phyloP scores from a whole-genome alignment of 768 basidiomycete genomes.

The Lentinula sp. region DNA sequence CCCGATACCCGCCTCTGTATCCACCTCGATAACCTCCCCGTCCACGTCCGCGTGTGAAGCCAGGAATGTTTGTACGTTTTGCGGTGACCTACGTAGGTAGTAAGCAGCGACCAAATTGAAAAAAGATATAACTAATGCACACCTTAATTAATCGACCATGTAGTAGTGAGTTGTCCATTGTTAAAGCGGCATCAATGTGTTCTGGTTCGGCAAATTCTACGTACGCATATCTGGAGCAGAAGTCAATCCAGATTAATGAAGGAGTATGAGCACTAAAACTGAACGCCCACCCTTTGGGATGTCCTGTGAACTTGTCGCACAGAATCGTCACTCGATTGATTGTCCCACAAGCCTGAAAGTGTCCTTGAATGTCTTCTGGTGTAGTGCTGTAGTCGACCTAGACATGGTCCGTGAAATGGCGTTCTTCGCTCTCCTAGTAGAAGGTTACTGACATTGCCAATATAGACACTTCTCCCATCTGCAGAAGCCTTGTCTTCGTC shows the following conservation, averaged over 20 bases:
- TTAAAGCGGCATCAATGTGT: constrained; percentile 83
- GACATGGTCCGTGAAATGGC: constrained; percentile 6
- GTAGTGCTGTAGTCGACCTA: constrained; percentile 98
- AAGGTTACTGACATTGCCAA: constrained; percentile 78
- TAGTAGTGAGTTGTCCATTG: constrained; percentile 96
- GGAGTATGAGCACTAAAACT: background rate
- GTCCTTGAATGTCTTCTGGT: constrained; percentile 95
- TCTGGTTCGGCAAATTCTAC: constrained; percentile 96
- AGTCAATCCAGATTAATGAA: background rate
- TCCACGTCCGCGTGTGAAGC: constrained; percentile 76
- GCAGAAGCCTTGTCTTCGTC: constrained; percentile 82
- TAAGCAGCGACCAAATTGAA: background rate
- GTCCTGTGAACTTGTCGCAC: constrained; percentile 99
- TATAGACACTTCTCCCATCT: constrained; percentile 85
- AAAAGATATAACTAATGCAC: background rate
- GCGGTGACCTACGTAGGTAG: constrained; percentile 68
- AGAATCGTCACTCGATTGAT: constrained; percentile 99
- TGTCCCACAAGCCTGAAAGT: constrained; percentile 95
- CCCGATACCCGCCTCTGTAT: constrained; percentile 44
- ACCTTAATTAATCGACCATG: constrained; percentile 88
- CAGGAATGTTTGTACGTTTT: constrained; percentile 94
- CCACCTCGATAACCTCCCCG: constrained; percentile 66
- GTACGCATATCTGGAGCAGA: constrained; percentile 76
- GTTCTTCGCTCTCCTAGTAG: constrained; percentile 6
- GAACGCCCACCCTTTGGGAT: constrained; percentile 82